These are phyloP conservation scores for Sporobolomyces pararoseus DNA, from an alignment of 768 basidiomycete species.

Conservation along the genomic window DNA sequence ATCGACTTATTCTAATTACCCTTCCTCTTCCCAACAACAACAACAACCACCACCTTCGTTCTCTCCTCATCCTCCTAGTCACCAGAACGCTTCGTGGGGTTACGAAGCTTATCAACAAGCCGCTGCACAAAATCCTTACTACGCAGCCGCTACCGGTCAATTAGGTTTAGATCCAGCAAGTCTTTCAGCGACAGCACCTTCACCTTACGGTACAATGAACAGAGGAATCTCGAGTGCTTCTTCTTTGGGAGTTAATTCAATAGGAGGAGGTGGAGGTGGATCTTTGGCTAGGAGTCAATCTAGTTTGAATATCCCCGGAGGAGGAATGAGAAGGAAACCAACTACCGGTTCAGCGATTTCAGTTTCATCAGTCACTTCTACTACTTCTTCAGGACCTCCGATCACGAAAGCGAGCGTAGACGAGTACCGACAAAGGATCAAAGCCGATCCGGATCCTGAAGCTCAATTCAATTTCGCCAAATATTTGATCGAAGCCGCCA, in stretches of 20 bases:
- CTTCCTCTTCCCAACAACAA: slow-evolving; percentile 1
- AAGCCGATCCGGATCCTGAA: slow-evolving; percentile 95
- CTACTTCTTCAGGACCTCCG: slow-evolving; percentile 38
- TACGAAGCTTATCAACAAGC: slow-evolving; percentile 36
- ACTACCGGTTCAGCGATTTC: slow-evolving; percentile 9
- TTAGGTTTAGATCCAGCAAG: slow-evolving; percentile 31
- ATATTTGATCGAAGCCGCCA: slow-evolving; percentile 96
- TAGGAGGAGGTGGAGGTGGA: slow-evolving; percentile 10
- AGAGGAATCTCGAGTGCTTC: slow-evolving; percentile 32
- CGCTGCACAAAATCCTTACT: slow-evolving; percentile 40
- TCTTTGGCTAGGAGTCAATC: slow-evolving; percentile 27
- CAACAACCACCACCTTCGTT: slow-evolving; percentile 22
- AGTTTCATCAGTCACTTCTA: slow-evolving; percentile 19
- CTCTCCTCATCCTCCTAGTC: slow-evolving; percentile 21
- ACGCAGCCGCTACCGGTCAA: slow-evolving; percentile 40
- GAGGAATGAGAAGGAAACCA: slow-evolving; percentile 22
- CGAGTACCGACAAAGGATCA: slow-evolving; percentile 93
- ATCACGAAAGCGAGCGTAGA: slow-evolving; percentile 76
- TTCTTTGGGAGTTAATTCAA: slow-evolving; percentile 17
- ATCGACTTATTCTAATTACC: not conserved
- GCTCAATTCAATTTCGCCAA: slow-evolving; percentile 97
- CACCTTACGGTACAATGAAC: slow-evolving; percentile 28
- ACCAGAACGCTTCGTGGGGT: slow-evolving; percentile 19
- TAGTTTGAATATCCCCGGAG: slow-evolving; percentile 30
- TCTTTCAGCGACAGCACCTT: not conserved